Conservation (phyloP, 441 rosid genomes). For the Gossypium aridum region DNA sequence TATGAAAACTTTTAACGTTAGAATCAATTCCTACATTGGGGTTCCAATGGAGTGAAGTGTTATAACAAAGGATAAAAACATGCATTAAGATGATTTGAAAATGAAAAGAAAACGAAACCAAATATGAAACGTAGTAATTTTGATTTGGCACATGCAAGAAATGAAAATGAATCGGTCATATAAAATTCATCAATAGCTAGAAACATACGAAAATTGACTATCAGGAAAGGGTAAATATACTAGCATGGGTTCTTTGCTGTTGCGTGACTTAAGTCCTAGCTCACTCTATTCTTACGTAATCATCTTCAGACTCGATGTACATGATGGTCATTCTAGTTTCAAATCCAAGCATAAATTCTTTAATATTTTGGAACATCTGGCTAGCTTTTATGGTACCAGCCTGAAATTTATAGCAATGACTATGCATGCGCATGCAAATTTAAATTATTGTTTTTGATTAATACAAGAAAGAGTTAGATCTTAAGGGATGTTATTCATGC, state of each 20-base stretch:
- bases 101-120: background rate
- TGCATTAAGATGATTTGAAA: background rate
- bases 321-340: background rate
- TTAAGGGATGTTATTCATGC: too few relatives aligned
- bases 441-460: too few relatives aligned
- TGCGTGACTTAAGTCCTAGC: background rate
- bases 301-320: background rate
- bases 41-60: background rate
- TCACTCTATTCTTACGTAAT: background rate
- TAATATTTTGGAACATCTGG: background rate
- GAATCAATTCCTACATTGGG: background rate
- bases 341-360: background rate
- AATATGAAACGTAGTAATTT: background rate
- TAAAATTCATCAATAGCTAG: background rate
- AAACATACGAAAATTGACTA: background rate
- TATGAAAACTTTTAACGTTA: background rate
- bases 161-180: background rate
- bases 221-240: background rate
- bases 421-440: background rate
- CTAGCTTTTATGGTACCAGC: background rate
- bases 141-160: background rate
- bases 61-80: background rate
- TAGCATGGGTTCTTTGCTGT: background rate
- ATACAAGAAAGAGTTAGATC: too few relatives aligned
- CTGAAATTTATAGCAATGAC: background rate